Percentiles rank a stretch among this genome's conserved stretches.
Evolutionary conservation across 148 eudicot genomes (phyloP).

Genomic region (Persicaria maculosa): DNA sequence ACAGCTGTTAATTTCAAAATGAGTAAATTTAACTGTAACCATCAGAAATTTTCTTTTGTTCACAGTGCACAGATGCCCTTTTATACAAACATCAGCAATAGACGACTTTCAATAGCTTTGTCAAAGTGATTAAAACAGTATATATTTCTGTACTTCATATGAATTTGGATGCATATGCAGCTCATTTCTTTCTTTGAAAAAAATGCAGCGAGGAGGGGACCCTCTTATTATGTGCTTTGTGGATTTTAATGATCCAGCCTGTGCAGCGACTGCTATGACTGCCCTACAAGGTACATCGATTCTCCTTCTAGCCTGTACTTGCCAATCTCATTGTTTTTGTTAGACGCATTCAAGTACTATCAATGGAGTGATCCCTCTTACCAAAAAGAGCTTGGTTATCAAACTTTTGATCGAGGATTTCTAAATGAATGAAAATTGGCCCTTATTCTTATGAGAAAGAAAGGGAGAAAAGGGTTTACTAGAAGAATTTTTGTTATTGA

Average conservation of each 20-base stretch:
- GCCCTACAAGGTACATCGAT: constrained; percentile 60
- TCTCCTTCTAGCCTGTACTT: neutral
- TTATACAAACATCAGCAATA: neutral
- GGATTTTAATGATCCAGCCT: constrained; percentile 54
- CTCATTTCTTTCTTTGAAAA: constrained; percentile 8
- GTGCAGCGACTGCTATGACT: constrained; percentile 75
- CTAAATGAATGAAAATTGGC: neutral
- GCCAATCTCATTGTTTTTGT: neutral
- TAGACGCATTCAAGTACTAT: neutral
- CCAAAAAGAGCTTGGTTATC: neutral
- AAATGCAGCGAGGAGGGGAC: constrained; percentile 51
- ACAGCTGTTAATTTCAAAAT: neutral
- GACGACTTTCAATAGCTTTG: neutral
- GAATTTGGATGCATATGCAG: neutral
- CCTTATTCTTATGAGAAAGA: neutral
- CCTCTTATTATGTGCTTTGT: constrained; percentile 66
- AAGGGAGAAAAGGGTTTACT: neutral
- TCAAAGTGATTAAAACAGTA: neutral
- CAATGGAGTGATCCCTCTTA: neutral
- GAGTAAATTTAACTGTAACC: no score
- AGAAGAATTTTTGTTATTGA: neutral
- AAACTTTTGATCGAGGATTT: neutral
- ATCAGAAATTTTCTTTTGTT: neutral
- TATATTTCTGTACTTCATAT: neutral
- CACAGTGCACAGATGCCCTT: neutral